Evolutionary conservation across 2,329 filamentous ascomycete species (phyloP).

Genomic region (Colletotrichum sp.): DNA sequence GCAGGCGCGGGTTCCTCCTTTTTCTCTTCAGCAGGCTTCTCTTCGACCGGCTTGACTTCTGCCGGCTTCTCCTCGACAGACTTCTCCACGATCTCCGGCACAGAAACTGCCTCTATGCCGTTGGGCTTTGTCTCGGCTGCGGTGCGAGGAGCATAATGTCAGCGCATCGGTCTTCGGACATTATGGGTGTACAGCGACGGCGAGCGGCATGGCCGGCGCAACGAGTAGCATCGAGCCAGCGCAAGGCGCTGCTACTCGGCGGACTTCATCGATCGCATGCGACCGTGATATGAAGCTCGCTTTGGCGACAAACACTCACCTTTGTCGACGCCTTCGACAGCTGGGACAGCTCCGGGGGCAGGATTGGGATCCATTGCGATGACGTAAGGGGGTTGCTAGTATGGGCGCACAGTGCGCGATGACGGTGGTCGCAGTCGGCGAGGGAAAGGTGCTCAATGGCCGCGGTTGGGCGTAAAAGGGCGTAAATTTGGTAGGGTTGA

Average conservation of each 20-base stretch:
- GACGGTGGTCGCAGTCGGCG: neutral
- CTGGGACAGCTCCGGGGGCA: slow-evolving; percentile 18
- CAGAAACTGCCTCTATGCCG: neutral
- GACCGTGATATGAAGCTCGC: neutral
- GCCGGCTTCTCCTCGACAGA: neutral
- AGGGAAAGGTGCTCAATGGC: slow-evolving; percentile 4
- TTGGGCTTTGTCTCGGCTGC: neutral
- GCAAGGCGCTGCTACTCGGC: neutral
- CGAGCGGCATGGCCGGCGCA: neutral
- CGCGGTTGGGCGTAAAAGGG: neutral
- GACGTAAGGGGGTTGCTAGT: slow-evolving; percentile 29
- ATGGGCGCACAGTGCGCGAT: slow-evolving; percentile 12
- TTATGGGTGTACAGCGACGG: neutral
- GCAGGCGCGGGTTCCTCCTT: neutral
- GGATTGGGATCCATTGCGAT: slow-evolving; percentile 37
- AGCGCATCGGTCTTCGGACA: neutral
- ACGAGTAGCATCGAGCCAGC: neutral
- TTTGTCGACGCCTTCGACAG: slow-evolving; percentile 30
- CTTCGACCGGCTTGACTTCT: neutral
- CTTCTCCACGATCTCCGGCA: neutral
- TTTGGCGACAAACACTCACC: slow-evolving; percentile 25
- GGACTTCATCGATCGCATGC: neutral
- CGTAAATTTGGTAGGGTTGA: neutral
- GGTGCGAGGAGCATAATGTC: neutral
- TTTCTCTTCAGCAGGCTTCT: neutral